Conservation (phyloP, 2,329 filamentous ascomycete species). For the Diplodia intermedia region DNA sequence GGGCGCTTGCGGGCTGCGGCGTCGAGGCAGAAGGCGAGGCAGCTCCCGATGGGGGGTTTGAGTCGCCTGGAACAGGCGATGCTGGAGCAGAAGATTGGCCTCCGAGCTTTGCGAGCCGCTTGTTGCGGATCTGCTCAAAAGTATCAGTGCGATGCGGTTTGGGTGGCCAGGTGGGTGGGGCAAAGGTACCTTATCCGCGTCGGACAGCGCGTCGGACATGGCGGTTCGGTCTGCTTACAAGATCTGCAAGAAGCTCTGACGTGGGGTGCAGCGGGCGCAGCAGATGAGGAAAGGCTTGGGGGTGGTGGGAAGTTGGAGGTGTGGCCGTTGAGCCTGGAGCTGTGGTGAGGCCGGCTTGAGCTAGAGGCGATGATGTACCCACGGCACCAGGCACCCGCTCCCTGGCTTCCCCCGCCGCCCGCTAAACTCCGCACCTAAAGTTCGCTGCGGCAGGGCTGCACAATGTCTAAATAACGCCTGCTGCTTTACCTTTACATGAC, state of each 20-base stretch:
- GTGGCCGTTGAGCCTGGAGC: conserved; percentile 8
- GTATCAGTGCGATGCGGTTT: conserved; percentile 39
- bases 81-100: conserved; percentile 40
- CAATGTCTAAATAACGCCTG: neutral
- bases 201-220: conserved; percentile 49
- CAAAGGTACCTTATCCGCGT: conserved; percentile 55
- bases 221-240: neutral
- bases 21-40: conserved; percentile 26
- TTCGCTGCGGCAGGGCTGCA: conserved; percentile 20
- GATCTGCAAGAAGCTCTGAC: conserved; percentile 32
- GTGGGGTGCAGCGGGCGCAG: conserved; percentile 40
- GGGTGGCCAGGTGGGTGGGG: conserved; percentile 32
- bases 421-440: conserved; percentile 30
- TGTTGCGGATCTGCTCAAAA: conserved; percentile 66
- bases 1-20: conserved; percentile 27
- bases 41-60: conserved; percentile 33
- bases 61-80: conserved; percentile 34
- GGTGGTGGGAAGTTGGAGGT: conserved; percentile 2
- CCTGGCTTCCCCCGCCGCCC: conserved; percentile 24
- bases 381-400: conserved; percentile 24
- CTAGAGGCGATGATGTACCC: conserved; percentile 29
- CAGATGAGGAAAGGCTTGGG: conserved; percentile 6
- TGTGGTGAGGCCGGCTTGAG: conserved; percentile 14
- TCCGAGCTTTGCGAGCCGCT: conserved; percentile 69
- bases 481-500: neutral